Evolutionary conservation across 306 rosid species (phyloP), one percentile per base, ranked within the genome.

Genomic region (Fragaria nilgerrensis): DNA sequence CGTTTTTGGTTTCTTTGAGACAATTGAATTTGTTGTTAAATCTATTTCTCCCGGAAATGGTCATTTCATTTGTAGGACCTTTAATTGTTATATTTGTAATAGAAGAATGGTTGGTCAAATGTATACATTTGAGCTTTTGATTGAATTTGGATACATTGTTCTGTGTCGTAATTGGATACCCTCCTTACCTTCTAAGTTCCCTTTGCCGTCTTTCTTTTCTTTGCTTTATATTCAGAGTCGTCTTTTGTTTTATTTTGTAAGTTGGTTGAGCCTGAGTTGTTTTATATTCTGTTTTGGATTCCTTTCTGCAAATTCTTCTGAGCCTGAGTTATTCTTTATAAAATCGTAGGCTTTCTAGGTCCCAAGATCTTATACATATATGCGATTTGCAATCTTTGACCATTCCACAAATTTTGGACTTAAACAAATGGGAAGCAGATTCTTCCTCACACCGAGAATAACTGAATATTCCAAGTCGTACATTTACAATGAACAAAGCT

Each of bases 21-120:
- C 87, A 64, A 85, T 82, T 84, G 80, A 70, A 79, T 80, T 82
- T 81, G 83, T 83, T 80, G 73, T 88, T 80, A 71, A 83, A 86
- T 71, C 80, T 84, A 47, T 78, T 22, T 63, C 59, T 67, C 43
- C 75, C 53, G 70, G 72, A 56, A 53, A 23, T 63, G 25, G 62
- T 74, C 80, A 22, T 79, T 81, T 78, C 82, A 36, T 69, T 74
- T 86, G 45, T 36, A 83, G 92, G 96, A 82, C 65, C 75, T 78
- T 67, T 66, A 82, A 78, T 88, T 78, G 83, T 87, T 81, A 82
- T 79, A 82, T 84, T 36, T 88, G 84, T 87, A 59, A 76, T 87
- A 89, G 89, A 85, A 86, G 81, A 76, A 80, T 81, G 90, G 81
- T 84, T 82, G 86, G 85, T 78, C 73, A 74, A 84, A 80, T 83